Evolutionary conservation across 371 early-diverging fungal species (phyloP).

Genomic region (Funneliformis caledonium): DNA sequence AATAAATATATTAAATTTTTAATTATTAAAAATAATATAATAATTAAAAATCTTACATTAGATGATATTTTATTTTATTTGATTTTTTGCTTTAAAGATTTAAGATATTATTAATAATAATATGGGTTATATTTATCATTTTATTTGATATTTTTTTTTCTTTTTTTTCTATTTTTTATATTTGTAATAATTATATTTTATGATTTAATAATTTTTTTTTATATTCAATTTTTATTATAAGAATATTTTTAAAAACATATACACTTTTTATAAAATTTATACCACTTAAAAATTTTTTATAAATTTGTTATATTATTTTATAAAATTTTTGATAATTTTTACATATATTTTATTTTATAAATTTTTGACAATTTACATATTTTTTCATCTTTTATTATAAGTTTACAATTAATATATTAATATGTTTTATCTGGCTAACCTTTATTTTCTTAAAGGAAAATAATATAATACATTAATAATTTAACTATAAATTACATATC

Average conservation of each 20-base stretch:
- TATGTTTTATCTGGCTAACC: not conserved
- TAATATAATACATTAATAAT: not conserved
- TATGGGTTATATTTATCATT: not conserved
- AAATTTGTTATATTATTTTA: not conserved
- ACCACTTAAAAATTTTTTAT: not conserved
- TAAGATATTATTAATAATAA: not conserved
- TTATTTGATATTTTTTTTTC: not conserved
- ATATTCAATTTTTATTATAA: not conserved
- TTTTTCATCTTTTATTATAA: not conserved
- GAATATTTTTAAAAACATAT: not conserved
- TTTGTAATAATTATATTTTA: not conserved
- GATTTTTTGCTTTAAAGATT: not conserved
- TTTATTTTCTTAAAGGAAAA: constrained; percentile 10
- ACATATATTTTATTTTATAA: not conserved
- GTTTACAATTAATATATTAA: not conserved
- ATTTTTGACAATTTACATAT: no score
- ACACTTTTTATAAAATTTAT: not conserved
- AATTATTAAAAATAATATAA: not conserved
- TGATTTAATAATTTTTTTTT: not conserved
- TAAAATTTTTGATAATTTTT: not conserved
- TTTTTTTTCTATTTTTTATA: constrained; percentile 15
- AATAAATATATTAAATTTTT: no score
- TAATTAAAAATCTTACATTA: not conserved
- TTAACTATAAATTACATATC: no score
- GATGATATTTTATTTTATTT: not conserved